These are phyloP conservation scores for Mucor velutinosus DNA, from an alignment of 371 early-diverging fungal genomes.

Conservation along the genomic window DNA sequence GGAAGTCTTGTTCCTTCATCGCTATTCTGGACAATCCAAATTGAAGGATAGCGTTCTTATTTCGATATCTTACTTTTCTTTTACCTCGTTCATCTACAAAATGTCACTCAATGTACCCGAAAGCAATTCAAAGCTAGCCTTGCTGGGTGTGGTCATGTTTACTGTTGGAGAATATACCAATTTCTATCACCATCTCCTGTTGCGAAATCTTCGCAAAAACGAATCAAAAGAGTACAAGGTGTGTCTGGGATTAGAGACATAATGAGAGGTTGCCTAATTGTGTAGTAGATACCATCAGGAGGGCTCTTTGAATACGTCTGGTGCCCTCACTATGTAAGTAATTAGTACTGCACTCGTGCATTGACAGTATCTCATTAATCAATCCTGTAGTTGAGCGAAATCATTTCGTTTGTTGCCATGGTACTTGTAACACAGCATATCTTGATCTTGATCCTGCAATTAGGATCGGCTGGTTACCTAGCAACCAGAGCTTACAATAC, in stretches of 20 bases:
- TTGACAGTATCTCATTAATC: neutral
- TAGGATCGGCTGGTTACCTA: slow-evolving; percentile 29
- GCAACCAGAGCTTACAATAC: slow-evolving; percentile 36
- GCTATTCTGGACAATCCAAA: slow-evolving; percentile 33
- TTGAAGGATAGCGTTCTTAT: slow-evolving; percentile 23
- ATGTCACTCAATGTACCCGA: slow-evolving; percentile 19
- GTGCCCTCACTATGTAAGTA: slow-evolving; percentile 53
- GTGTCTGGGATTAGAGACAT: neutral
- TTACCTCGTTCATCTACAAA: slow-evolving; percentile 3
- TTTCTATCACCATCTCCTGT: slow-evolving; percentile 39
- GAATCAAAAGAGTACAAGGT: slow-evolving; percentile 36
- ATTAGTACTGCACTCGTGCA: neutral
- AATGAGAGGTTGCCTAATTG: neutral
- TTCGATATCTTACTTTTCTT: slow-evolving; percentile 23
- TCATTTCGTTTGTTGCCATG: slow-evolving; percentile 32
- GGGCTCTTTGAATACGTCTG: slow-evolving; percentile 39
- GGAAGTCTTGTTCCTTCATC: slow-evolving; percentile 41
- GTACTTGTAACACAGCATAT: slow-evolving; percentile 31
- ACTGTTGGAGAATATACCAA: slow-evolving; percentile 33
- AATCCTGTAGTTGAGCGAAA: slow-evolving; percentile 33
- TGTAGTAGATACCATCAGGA: slow-evolving; percentile 26
- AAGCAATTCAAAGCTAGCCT: no score
- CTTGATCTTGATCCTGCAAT: slow-evolving; percentile 22
- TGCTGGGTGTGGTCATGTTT: slow-evolving; percentile 25
- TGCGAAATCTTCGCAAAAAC: slow-evolving; percentile 25